Evolutionary conservation across 208 protist species (phyloP).

Genomic region (Trichomonas tenax): DNA sequence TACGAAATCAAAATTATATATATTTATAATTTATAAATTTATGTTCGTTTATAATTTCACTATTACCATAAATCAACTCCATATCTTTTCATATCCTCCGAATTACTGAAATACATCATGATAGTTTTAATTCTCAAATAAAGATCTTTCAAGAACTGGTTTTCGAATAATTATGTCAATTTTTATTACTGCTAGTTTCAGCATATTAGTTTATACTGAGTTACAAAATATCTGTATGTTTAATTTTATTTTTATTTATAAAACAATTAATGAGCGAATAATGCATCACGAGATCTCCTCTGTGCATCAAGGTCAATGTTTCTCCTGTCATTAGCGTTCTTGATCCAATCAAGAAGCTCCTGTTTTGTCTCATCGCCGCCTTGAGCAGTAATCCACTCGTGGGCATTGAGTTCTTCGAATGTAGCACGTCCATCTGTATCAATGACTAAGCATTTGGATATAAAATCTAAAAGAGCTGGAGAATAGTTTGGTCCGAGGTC

Average conservation of each 20-base stretch:
- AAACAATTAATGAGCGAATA: background rate
- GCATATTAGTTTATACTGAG: too few relatives aligned
- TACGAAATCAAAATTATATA: too few relatives aligned
- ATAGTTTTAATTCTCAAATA: too few relatives aligned
- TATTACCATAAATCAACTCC: too few relatives aligned
- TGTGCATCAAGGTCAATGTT: background rate
- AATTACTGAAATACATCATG: too few relatives aligned
- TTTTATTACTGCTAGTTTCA: too few relatives aligned
- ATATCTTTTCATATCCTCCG: too few relatives aligned
- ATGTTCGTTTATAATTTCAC: too few relatives aligned
- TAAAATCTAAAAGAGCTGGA: background rate
- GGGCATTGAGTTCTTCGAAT: background rate
- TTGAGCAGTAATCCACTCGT: background rate
- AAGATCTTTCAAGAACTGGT: too few relatives aligned
- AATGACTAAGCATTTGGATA: background rate
- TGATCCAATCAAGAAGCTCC: background rate
- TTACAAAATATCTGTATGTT: background rate
- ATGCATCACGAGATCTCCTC: background rate
- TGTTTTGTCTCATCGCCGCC: background rate
- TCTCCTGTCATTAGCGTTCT: background rate
- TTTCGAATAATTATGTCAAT: too few relatives aligned
- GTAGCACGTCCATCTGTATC: background rate
- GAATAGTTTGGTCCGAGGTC: background rate
- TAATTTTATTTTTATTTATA: background rate
- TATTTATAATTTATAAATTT: too few relatives aligned